Evolutionary conservation across 257 asterid species (phyloP), one percentile per base, ranked within the genome.

Genomic region (Rhazya stricta): DNA sequence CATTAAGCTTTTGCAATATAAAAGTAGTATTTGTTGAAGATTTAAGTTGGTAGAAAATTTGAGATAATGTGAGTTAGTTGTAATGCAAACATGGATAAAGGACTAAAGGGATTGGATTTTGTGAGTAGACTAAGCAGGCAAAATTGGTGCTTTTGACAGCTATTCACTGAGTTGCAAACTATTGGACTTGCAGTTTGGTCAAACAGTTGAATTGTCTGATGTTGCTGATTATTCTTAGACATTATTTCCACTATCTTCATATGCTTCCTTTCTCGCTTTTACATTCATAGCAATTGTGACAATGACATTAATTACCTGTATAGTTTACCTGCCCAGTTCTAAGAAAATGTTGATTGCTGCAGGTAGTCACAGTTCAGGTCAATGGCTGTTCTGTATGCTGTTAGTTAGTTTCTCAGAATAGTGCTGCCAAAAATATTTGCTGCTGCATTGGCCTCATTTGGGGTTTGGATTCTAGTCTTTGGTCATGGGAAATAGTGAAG

Each of bases 401-500:
- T 13, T 53, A 12, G 0, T 36, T 53, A 46, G 65, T 12, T 56
- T 74, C 43, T 73, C 6, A 6, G 67, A 34, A 57, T 34, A 36
- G 54, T 54, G 73, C 56, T 72, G 60, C 25, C 61, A 79, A 81
- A 78, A 69, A 73, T 34, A 78, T 53, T 80, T 74, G 42, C 43
- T 32, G 63, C 43, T 61, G 56, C 36, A 41, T 74, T 60, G 48
- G 32, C 41, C 36, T 50, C 30, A 7, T 57, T 39, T 50, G 34
- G 32, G 12, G 11, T 48, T n/a, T 34, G 76, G 36, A 27, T 19
- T 36, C 53, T 74, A 43, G 81, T 54, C 45, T 65, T 30, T 71
- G 23, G 60, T 61, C 78, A 94, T 92, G 99, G 99, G 96, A 80
- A 91, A 81, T 81, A 84, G 87, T 57, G 97, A 92, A 67, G 96